Percentiles rank a stretch among this genome's conserved stretches.
Evolutionary conservation across 192 early-diverging fungal genomes (phyloP).

Genomic region (Ambispora gerdemannii): DNA sequence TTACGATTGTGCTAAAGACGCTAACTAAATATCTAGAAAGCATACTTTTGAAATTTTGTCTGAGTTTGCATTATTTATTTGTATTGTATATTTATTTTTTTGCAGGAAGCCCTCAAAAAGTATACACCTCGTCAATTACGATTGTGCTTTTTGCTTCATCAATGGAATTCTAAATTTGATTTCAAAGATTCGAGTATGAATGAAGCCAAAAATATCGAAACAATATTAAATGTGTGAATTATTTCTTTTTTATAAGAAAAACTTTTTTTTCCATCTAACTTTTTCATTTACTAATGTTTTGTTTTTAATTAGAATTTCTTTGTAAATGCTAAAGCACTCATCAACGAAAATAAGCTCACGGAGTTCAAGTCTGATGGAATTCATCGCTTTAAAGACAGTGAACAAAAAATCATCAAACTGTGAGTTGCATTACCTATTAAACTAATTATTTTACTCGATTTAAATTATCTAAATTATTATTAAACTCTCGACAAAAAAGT

Average conservation of each 20-base stretch:
- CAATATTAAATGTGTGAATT: slow-evolving; percentile 61
- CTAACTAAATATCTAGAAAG: no score
- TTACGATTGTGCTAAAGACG: no score
- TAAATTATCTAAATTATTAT: no score
- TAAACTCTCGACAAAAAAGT: no score
- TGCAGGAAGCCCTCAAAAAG: slow-evolving; percentile 69
- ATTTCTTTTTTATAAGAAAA: background rate
- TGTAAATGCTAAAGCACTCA: slow-evolving; percentile 71
- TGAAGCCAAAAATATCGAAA: slow-evolving; percentile 76
- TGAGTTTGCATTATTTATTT: no score
- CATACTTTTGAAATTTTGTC: no score
- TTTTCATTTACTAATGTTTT: slow-evolving; percentile 1
- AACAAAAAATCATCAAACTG: slow-evolving; percentile 67
- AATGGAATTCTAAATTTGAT: slow-evolving; percentile 86
- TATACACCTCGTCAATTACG: slow-evolving; percentile 84
- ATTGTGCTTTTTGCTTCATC: slow-evolving; percentile 81
- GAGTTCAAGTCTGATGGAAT: slow-evolving; percentile 58
- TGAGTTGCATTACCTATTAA: slow-evolving; percentile 39
- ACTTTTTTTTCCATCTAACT: background rate
- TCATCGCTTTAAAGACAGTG: slow-evolving; percentile 69
- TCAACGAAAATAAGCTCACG: slow-evolving; percentile 59
- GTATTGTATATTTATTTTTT: no score
- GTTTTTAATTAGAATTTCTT: slow-evolving; percentile 77
- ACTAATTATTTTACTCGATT: no score
- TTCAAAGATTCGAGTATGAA: slow-evolving; percentile 73